A percentile compares a stretch with the other conserved stretches of the same genome.
phyloP scores from a whole-genome alignment of 78 protist species.

The Dictyostelium firmibasis region DNA sequence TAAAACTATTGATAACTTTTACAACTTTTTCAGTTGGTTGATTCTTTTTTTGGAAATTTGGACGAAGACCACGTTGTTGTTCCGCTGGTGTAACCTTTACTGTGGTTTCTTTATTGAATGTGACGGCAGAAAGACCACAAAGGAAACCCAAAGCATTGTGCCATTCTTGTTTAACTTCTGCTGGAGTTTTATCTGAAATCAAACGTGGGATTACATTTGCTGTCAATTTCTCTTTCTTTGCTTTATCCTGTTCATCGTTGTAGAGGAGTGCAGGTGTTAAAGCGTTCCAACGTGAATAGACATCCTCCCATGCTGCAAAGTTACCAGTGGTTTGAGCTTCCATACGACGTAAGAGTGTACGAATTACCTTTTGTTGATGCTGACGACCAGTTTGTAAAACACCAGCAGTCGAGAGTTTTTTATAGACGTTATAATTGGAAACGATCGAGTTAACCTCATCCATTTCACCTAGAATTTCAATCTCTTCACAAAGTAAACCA shows the following conservation, averaged over 20 bases:
- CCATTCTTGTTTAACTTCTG: constrained; percentile 72
- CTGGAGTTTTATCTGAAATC: constrained; percentile 18
- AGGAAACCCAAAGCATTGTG: constrained; percentile 71
- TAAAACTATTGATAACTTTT: constrained; percentile 51
- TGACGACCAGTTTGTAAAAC: constrained; percentile 70
- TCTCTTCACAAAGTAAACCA: constrained; percentile 77
- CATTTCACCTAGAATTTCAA: constrained; percentile 58
- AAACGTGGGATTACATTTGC: neutral
- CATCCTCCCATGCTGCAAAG: constrained; percentile 83
- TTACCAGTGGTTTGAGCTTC: constrained; percentile 79
- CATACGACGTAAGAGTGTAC: constrained; percentile 56
- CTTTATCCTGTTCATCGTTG: constrained; percentile 26
- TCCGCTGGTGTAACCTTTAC: neutral
- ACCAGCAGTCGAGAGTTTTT: constrained; percentile 71
- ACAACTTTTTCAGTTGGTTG: constrained; percentile 6
- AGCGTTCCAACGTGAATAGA: constrained; percentile 46
- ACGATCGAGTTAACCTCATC: constrained; percentile 43
- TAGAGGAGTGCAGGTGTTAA: constrained; percentile 35
- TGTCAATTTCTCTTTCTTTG: neutral
- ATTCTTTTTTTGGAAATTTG: constrained; percentile 34
- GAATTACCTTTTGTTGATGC: constrained; percentile 83
- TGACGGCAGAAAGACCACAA: constrained; percentile 57
- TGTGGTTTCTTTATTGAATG: constrained; percentile 49
- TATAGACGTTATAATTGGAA: constrained; percentile 59
- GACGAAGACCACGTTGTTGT: constrained; percentile 7